Evolutionary conservation across 2,329 filamentous ascomycete genomes (phyloP), one percentile per base, ranked within the genome.

Genomic region (Pezicula rhizophila): DNA sequence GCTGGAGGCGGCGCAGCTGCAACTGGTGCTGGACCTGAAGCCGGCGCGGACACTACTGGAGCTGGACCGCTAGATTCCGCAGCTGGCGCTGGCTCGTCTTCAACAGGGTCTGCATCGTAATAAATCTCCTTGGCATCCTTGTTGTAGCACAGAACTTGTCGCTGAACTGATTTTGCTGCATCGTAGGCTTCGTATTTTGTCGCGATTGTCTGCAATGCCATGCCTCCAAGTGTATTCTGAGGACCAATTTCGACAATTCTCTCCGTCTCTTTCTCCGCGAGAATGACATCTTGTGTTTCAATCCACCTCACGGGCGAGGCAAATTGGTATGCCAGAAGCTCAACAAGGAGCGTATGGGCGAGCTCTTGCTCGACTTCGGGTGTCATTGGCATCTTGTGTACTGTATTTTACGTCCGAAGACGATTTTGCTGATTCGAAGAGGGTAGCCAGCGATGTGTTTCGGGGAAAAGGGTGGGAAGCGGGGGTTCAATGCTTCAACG

Each of bases 51-150:
- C 18, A 70, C 58, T 39, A 74, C 64, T 42, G 72, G 60, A 5
- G 74, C 59, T 41, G 67, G 57, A 43, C 68, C 59, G 42, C 67
- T 64, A 17, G 71, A 58, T 39, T 68, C 64, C 14, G 74, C 66
- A 46, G 78, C 66, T 53, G 84, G 74, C 63, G 86, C 85, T 42
- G 86, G 79, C 70, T 97, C 93, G 50, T 99, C 93, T 64, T 95
- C 89, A 26, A 95, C 76, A 0, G 93, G 93, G 64, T 99, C 93
- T 40, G 95, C 91, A 66, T 96, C 92, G 71, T 99, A 99, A 77
- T 99, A 99, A 57, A 99, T 99, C 70, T 99, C 93, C 70, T 96
- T 97, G 49, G 90, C 87, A 66, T 99, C 93, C 71, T 99, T 99
- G 78, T 96, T 97, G 77, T 97, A 99, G 77, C 93, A 97, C 49